Percentiles rank a stretch among this genome's conserved stretches.
Conservation (phyloP, 2,329 filamentous ascomycete species). For the Saccharata proteae region DNA sequence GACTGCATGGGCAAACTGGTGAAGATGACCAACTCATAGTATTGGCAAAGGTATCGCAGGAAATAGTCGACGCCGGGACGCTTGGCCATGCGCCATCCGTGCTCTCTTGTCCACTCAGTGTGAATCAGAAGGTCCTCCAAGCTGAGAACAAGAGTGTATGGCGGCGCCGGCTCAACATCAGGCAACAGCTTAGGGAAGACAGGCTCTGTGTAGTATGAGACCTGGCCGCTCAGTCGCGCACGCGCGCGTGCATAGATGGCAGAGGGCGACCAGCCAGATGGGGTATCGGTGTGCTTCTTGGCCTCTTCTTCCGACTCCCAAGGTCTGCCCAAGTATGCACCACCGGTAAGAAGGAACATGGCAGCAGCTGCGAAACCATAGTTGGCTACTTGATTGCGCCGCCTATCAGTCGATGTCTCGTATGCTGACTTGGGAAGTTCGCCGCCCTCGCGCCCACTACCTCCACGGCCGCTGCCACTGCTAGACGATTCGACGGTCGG, state of each 20-base stretch:
- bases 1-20: constrained; percentile 75
- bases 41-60: constrained; percentile 88
- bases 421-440: constrained; percentile 71
- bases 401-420: constrained; percentile 78
- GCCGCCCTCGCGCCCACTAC: constrained; percentile 47
- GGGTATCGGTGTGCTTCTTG: constrained; percentile 53
- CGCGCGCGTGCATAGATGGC: constrained; percentile 72
- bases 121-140: constrained; percentile 90
- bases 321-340: constrained; percentile 71
- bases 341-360: constrained; percentile 42
- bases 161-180: constrained; percentile 65
- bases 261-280: constrained; percentile 64
- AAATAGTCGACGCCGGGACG: constrained; percentile 95
- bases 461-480: constrained; percentile 33
- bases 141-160: constrained; percentile 85
- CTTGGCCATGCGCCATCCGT: constrained; percentile 93
- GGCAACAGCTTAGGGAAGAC: constrained; percentile 89
- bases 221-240: constrained; percentile 60
- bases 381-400: constrained; percentile 64
- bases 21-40: constrained; percentile 96
- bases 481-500: constrained; percentile 32
- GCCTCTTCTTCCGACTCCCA: constrained; percentile 71
- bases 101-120: constrained; percentile 86
- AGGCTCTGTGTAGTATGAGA: constrained; percentile 92
- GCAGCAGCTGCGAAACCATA: constrained; percentile 56